phyloP scores from a whole-genome alignment of 805 yeast genomes.

The Candida cerambycidarum region DNA sequence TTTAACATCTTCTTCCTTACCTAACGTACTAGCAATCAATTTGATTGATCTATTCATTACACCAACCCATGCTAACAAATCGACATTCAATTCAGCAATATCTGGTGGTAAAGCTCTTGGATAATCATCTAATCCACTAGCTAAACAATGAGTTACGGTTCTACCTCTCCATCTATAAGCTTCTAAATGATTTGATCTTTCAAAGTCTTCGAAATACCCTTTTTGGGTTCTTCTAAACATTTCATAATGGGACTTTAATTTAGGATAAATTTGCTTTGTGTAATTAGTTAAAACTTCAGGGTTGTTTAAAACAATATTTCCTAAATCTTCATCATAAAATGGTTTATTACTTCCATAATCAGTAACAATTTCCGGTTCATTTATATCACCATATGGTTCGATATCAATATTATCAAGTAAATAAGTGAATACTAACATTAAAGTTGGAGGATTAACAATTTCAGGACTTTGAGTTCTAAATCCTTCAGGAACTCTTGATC shows the following conservation, averaged over 20 bases:
- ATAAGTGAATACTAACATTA: slow-evolving; percentile 69
- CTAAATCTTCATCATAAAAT: slow-evolving; percentile 28
- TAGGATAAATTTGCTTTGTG: slow-evolving; percentile 70
- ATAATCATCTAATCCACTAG: slow-evolving; percentile 94
- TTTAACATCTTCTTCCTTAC: slow-evolving; percentile 55
- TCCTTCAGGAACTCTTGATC: slow-evolving; percentile 81
- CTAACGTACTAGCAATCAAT: slow-evolving; percentile 64
- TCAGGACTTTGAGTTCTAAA: slow-evolving; percentile 85
- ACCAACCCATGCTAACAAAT: slow-evolving; percentile 89
- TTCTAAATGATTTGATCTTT: slow-evolving; percentile 51
- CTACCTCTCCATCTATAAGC: slow-evolving; percentile 94
- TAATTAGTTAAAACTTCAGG: slow-evolving; percentile 61
- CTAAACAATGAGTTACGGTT: slow-evolving; percentile 77
- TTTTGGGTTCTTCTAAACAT: slow-evolving; percentile 82
- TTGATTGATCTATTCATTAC: slow-evolving; percentile 84
- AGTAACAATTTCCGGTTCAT: slow-evolving; percentile 27
- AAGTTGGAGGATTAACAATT: slow-evolving; percentile 94
- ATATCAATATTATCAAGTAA: slow-evolving; percentile 39
- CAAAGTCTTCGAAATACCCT: slow-evolving; percentile 74
- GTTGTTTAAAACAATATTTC: slow-evolving; percentile 53
- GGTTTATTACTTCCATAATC: slow-evolving; percentile 18
- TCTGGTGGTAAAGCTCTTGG: slow-evolving; percentile 84
- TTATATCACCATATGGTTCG: slow-evolving; percentile 23
- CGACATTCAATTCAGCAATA: slow-evolving; percentile 87
- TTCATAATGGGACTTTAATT: slow-evolving; percentile 70